phyloP scores from a whole-genome alignment of 768 basidiomycete species.

The Coprinopsis strossmayeri region DNA sequence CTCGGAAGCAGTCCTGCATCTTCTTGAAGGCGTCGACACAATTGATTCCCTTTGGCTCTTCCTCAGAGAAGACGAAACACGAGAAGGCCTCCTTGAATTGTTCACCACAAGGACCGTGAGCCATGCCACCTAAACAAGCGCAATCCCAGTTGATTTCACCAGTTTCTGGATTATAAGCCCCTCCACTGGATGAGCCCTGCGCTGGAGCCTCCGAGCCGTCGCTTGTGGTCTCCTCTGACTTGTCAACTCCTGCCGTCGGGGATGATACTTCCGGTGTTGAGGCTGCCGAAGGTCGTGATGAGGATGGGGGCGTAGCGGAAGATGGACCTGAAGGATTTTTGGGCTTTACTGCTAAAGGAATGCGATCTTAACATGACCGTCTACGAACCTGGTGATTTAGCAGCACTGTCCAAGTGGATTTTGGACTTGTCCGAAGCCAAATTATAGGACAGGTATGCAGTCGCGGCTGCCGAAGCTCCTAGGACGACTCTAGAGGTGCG shows the following conservation, averaged over 20 bases:
- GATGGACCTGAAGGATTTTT: constrained; percentile 2
- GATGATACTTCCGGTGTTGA: neutral
- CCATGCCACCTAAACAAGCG: constrained; percentile 98
- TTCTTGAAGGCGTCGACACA: constrained; percentile 96
- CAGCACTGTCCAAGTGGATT: constrained; percentile 42
- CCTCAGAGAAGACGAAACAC: constrained; percentile 91
- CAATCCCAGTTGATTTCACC: constrained; percentile 99
- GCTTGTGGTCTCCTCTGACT: neutral
- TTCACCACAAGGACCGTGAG: constrained; percentile 89
- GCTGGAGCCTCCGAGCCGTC: constrained; percentile 15
- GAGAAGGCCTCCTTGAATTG: constrained; percentile 95
- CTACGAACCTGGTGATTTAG: constrained; percentile 9
- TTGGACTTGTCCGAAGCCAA: constrained; percentile 32
- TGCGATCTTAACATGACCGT: too few species aligned
- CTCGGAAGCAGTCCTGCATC: constrained; percentile 98
- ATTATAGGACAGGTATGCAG: constrained; percentile 44
- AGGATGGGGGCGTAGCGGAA: constrained; percentile 11
- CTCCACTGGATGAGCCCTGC: constrained; percentile 17
- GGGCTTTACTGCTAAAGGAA: too few species aligned
- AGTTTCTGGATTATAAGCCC: constrained; percentile 91
- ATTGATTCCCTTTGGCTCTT: constrained; percentile 95
- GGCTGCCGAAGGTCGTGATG: constrained; percentile 7
- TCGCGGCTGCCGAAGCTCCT: constrained; percentile 37
- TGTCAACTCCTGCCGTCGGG: neutral
- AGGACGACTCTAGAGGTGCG: constrained; percentile 27